Conservation (phyloP, 495 filamentous ascomycete genomes). For the Rhizodiscina lignyota region DNA sequence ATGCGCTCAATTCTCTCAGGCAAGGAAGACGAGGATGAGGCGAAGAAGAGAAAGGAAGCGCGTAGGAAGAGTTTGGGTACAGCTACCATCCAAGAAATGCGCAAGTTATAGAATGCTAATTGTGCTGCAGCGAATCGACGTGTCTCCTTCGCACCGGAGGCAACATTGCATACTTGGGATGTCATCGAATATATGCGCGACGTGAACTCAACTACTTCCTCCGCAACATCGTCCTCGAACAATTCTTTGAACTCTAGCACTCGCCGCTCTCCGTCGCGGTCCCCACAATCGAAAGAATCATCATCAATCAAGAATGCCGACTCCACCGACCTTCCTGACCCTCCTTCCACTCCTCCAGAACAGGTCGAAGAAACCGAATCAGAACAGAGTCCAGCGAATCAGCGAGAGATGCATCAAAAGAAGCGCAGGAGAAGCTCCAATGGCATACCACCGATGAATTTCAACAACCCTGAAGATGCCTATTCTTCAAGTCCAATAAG, state of each 20-base stretch:
- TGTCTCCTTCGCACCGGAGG: constrained; percentile 94
- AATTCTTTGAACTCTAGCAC: no score
- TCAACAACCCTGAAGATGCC: constrained; percentile 41
- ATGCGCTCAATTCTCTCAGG: constrained; percentile 65
- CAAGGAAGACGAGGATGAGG: constrained; percentile 49
- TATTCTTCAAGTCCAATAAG: constrained; percentile 70
- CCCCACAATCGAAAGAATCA: constrained; percentile 30
- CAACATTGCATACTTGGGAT: constrained; percentile 94
- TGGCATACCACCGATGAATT: constrained; percentile 39
- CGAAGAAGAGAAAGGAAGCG: constrained; percentile 56
- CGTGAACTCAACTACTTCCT: constrained; percentile 73
- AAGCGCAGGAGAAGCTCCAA: constrained; percentile 41
- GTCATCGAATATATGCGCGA: constrained; percentile 81
- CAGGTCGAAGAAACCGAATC: constrained; percentile 41
- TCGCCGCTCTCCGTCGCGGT: constrained; percentile 16
- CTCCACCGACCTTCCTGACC: constrained; percentile 33
- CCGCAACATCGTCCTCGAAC: constrained; percentile 54
- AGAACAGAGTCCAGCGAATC: constrained; percentile 46
- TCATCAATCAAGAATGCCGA: constrained; percentile 25
- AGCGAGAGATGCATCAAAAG: constrained; percentile 49
- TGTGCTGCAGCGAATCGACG: constrained; percentile 48
- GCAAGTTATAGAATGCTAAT: background rate
- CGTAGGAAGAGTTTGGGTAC: constrained; percentile 71
- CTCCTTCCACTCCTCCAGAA: constrained; percentile 49
- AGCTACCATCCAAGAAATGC: background rate